These are phyloP conservation scores for Acaromyces ingoldii DNA, from an alignment of 1,284 basidiomycete species.

Conservation along the genomic window DNA sequence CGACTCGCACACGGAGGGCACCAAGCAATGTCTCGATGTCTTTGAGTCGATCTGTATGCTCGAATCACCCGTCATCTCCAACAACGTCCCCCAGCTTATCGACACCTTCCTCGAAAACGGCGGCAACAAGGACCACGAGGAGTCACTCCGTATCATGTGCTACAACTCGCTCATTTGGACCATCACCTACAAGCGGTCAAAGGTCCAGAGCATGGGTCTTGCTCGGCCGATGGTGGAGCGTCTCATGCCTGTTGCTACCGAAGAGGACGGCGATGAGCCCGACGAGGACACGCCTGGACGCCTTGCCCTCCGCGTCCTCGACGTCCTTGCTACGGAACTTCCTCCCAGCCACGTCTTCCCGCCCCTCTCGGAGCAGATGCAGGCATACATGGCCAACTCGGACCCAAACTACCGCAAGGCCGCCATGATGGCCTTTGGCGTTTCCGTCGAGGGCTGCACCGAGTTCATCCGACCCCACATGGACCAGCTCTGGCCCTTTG, in stretches of 20 bases:
- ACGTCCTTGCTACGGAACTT: constrained; percentile 84
- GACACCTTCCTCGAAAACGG: constrained; percentile 83
- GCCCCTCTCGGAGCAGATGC: constrained; percentile 64
- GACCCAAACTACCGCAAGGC: constrained; percentile 70
- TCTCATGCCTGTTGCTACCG: constrained; percentile 88
- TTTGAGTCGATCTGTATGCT: constrained; percentile 85
- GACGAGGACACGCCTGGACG: constrained; percentile 84
- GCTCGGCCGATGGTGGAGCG: constrained; percentile 82
- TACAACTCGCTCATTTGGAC: constrained; percentile 93
- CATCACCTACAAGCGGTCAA: constrained; percentile 88
- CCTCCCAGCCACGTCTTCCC: constrained; percentile 97
- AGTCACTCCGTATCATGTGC: constrained; percentile 79
- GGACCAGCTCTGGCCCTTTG: constrained; percentile 85
- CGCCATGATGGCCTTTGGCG: constrained; percentile 92
- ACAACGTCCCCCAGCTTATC: constrained; percentile 80
- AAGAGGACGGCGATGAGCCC: constrained; percentile 78
- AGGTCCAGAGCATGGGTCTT: constrained; percentile 80
- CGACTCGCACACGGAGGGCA: constrained; percentile 71
- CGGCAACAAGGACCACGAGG: constrained; percentile 71
- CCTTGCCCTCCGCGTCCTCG: constrained; percentile 90
- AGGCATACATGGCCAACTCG: constrained; percentile 50
- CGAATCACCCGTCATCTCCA: constrained; percentile 87
- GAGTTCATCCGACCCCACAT: constrained; percentile 96
- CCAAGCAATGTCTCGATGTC: constrained; percentile 88
- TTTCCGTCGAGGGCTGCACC: constrained; percentile 94